Evolutionary conservation across 169 alveolate species (phyloP).

Genomic region (Toxoplasma gondii): DNA sequence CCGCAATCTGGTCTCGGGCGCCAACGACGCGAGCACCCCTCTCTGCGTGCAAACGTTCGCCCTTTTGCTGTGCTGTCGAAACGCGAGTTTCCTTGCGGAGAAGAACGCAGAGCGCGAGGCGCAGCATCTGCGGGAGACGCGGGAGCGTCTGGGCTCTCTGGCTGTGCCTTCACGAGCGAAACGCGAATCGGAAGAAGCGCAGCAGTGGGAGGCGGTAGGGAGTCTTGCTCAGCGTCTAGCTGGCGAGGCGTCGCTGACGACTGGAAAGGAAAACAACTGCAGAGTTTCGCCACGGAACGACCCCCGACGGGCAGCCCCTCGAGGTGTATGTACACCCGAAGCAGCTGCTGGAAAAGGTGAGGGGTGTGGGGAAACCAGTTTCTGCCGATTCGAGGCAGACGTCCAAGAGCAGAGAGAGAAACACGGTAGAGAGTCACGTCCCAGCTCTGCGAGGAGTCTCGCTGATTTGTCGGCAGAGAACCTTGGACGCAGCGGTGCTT

Average conservation of each 20-base stretch:
- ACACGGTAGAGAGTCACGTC: too few species aligned
- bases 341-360: too few species aligned
- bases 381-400: too few species aligned
- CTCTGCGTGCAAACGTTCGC: slow-evolving; percentile 44
- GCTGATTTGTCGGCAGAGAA: too few species aligned
- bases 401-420: too few species aligned
- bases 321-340: too few species aligned
- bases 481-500: too few species aligned
- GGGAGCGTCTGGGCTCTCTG: not conserved
- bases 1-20: slow-evolving; percentile 50
- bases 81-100: not conserved
- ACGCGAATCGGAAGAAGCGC: not conserved
- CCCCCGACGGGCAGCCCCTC: too few species aligned
- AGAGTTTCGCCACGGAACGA: too few species aligned
- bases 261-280: too few species aligned
- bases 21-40: slow-evolving; percentile 42
- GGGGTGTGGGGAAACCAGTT: too few species aligned
- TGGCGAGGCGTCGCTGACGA: not conserved
- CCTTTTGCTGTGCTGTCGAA: slow-evolving; percentile 54
- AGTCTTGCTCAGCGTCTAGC: not conserved
- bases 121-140: not conserved
- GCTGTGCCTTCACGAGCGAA: not conserved
- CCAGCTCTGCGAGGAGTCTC: too few species aligned
- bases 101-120: not conserved
- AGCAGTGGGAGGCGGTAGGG: not conserved